Percentiles rank a stretch among this genome's conserved stretches.
Evolutionary conservation across 2,329 filamentous ascomycete genomes (phyloP).

Genomic region (Plectosphaerella sp.): DNA sequence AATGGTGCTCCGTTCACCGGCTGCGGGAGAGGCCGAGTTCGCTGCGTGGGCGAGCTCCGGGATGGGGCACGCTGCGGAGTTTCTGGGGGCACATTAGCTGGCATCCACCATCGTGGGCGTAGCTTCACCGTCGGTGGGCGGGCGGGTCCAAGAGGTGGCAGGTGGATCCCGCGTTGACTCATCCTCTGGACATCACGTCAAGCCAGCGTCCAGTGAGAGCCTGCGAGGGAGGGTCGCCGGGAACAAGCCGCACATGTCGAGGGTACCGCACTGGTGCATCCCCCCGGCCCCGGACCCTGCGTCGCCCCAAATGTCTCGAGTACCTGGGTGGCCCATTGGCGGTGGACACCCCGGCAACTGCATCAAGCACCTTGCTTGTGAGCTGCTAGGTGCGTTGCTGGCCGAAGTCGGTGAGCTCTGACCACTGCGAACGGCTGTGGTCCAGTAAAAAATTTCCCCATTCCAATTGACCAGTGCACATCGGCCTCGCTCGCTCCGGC

Average conservation of each 20-base stretch:
- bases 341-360: slow-evolving; percentile 5
- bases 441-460: slow-evolving; percentile 17
- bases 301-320: slow-evolving; percentile 10
- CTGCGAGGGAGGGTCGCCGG: not conserved
- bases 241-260: slow-evolving; percentile 5
- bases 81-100: no score
- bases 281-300: slow-evolving; percentile 6
- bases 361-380: slow-evolving; percentile 3
- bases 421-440: slow-evolving; percentile 6
- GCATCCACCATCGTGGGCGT: no score
- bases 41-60: no score
- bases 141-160: no score
- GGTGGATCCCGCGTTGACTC: no score
- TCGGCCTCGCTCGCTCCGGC: slow-evolving; percentile 13
- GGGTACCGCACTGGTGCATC: slow-evolving; percentile 7
- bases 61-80: no score
- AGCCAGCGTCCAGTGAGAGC: no score
- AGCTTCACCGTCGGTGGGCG: no score
- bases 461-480: slow-evolving; percentile 10
- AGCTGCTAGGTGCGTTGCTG: not conserved
- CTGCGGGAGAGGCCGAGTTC: no score
- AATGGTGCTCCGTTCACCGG: no score
- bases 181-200: no score
- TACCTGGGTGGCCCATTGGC: slow-evolving; percentile 4
- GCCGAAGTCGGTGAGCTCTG: slow-evolving; percentile 14